Evolutionary conservation across 2,329 filamentous ascomycete species (phyloP), one percentile per base, ranked within the genome.

Genomic region (Fusarium nanum): DNA sequence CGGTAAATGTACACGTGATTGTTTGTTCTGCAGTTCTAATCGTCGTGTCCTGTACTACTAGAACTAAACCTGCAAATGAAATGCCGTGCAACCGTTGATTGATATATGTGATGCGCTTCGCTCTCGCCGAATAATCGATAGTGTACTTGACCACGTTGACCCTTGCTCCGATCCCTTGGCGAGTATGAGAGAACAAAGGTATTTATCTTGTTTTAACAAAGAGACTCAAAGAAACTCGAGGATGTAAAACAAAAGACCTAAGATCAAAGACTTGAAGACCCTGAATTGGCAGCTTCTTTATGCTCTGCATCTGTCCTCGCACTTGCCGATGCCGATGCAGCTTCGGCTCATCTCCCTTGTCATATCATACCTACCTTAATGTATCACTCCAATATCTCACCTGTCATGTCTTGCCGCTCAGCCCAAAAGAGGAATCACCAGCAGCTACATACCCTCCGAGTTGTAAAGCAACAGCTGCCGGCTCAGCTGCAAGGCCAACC

Each of bases 401-500:
- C 40, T 64, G 42, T 58, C 58, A 55, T 41, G 25, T 46, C 66
- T 47, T 48, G 37, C 10, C 32, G 28, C 30, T 28, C 44, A 44
- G 32, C 48, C 61, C 30, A 42, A 58, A 52, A 52, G 18, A 56
- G 50, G 20, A 30, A 55, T 46, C 44, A 40, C 12, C 41, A 61
- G 58, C 53, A 68, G 44, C 57, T 57, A 37, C 56, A 59, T 40
- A n/a, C 32, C 32, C 34, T 41, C 50, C 28, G 23, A 47, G 40
- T 30, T 22, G 48, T 27, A 10, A 37, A 37, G 34, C 49, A 46
- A 56, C 28, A 60, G 47, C 64, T 55, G 37, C 49, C 46, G 56
- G 63, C 71, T 71, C 60, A 74, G 70, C 72, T 73, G 56, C 72
- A 68, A 68, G 63, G 27, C 37, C 40, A 53, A 54, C 42, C 54